Percentiles rank a stretch among this genome's conserved stretches.
phyloP scores from a whole-genome alignment of 2,329 filamentous ascomycete genomes.

The Ustilaginoidea virens region DNA sequence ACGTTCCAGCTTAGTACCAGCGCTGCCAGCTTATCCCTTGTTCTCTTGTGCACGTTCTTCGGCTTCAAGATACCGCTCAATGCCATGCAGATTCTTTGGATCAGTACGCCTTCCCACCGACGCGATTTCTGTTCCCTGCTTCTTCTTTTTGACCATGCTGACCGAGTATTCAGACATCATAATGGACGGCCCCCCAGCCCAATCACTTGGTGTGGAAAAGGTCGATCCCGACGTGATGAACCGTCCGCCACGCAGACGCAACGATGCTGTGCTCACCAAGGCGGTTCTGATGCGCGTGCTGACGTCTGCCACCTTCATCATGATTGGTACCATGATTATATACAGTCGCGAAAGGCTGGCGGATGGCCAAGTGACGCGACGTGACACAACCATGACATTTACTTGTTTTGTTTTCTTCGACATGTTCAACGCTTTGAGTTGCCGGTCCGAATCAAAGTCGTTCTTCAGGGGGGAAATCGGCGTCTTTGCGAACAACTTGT shows the following conservation, averaged over 20 bases:
- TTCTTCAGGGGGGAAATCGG: constrained; percentile 74
- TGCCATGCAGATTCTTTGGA: constrained; percentile 98
- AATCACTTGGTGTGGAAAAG: constrained; percentile 88
- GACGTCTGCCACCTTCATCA: constrained; percentile 77
- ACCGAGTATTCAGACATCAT: constrained; percentile 60
- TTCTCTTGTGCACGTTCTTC: constrained; percentile 81
- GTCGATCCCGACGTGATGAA: constrained; percentile 93
- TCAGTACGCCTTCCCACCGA: constrained; percentile 44
- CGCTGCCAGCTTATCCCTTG: constrained; percentile 79
- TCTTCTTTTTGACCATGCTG: background rate
- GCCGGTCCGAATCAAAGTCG: constrained; percentile 81
- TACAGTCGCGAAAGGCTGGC: constrained; percentile 84
- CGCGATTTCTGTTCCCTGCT: too few species aligned
- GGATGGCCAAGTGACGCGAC: constrained; percentile 69
- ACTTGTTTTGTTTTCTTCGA: constrained; percentile 98
- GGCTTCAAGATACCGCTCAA: constrained; percentile 94
- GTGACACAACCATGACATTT: constrained; percentile 98
- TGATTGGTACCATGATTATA: constrained; percentile 78
- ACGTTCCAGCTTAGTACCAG: constrained; percentile 97
- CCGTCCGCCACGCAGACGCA: constrained; percentile 67
- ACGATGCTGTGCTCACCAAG: constrained; percentile 80
- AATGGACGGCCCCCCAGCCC: constrained; percentile 96
- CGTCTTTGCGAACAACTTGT: constrained; percentile 76
- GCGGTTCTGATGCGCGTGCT: constrained; percentile 72
- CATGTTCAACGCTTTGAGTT: constrained; percentile 97